These are phyloP conservation scores for Saturnispora galanensis DNA, from an alignment of 805 yeast species.

Conservation along the genomic window DNA sequence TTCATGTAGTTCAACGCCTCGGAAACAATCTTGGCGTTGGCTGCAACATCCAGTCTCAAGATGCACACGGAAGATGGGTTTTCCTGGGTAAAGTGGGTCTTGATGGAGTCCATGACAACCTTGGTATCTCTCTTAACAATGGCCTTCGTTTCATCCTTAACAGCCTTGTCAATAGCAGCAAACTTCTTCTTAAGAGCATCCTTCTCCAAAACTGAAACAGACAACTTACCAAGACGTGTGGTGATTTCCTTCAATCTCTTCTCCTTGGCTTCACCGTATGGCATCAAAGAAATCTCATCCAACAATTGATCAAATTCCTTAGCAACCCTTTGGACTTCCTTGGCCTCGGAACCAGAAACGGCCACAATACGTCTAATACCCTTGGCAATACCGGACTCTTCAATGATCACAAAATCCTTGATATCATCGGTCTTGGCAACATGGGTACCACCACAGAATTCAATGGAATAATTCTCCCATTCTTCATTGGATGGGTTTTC, in stretches of 20 bases:
- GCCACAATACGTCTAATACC: conserved; percentile 98
- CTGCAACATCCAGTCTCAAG: conserved; percentile 55
- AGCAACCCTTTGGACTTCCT: conserved; percentile 81
- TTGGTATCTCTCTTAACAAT: conserved; percentile 84
- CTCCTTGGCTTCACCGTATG: conserved; percentile 73
- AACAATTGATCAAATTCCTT: conserved; percentile 55
- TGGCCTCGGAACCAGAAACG: conserved; percentile 86
- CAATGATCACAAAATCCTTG: conserved; percentile 79
- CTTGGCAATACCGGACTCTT: conserved; percentile 97
- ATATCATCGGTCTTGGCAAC: conserved; percentile 88
- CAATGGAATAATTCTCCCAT: conserved; percentile 76
- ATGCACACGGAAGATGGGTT: conserved; percentile 51
- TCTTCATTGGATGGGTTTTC: conserved; percentile 58
- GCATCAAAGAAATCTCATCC: conserved; percentile 47
- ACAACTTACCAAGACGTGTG: conserved; percentile 70
- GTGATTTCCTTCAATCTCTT: conserved; percentile 73
- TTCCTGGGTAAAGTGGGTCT: conserved; percentile 52
- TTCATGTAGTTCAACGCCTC: conserved; percentile 84
- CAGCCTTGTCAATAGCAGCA: conserved; percentile 68
- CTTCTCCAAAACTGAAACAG: conserved; percentile 76
- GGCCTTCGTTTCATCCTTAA: conserved; percentile 79
- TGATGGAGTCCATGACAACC: conserved; percentile 69
- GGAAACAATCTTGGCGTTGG: conserved; percentile 88
- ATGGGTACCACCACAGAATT: conserved; percentile 99
- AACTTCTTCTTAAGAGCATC: conserved; percentile 65